Percentiles rank a stretch among this genome's conserved stretches.
Evolutionary conservation across 805 yeast genomes (phyloP).

Genomic region (Metschnikowia lachancei): DNA sequence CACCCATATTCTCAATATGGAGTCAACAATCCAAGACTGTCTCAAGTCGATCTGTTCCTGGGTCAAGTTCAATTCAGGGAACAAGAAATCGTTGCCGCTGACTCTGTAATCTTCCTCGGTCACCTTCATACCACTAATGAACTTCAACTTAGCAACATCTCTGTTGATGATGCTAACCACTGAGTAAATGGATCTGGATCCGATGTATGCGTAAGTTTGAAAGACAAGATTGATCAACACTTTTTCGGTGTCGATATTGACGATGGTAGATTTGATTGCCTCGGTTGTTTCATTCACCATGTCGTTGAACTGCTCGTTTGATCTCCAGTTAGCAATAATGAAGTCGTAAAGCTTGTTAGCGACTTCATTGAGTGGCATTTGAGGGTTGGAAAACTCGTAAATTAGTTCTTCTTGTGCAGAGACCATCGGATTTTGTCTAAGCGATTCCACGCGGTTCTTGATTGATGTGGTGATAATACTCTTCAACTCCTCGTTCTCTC

Average conservation of each 20-base stretch:
- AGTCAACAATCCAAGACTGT: constrained; percentile 38
- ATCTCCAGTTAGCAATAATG: constrained; percentile 39
- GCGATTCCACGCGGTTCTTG: constrained; percentile 24
- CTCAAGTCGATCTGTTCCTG: constrained; percentile 26
- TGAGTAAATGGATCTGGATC: constrained; percentile 76
- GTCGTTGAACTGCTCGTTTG: constrained; percentile 36
- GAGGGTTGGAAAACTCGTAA: constrained; percentile 35
- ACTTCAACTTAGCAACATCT: constrained; percentile 40
- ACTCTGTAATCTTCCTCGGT: constrained; percentile 30
- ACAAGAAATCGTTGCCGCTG: constrained; percentile 30
- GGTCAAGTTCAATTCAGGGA: constrained; percentile 27
- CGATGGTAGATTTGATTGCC: constrained; percentile 24
- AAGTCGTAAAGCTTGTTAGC: constrained; percentile 42
- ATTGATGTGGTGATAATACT: constrained; percentile 27
- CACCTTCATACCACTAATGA: constrained; percentile 33
- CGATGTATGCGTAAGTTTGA: constrained; percentile 75
- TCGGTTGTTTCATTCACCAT: constrained; percentile 31
- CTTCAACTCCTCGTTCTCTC: constrained; percentile 25
- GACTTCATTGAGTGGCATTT: constrained; percentile 36
- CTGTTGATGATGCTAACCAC: constrained; percentile 41
- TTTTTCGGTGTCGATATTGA: constrained; percentile 21
- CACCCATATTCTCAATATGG: constrained; percentile 42
- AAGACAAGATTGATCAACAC: constrained; percentile 59
- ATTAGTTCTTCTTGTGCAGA: constrained; percentile 41
- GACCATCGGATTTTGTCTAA: constrained; percentile 20